These are phyloP conservation scores for Wallacemonas sp. DNA, from an alignment of 208 protist species.

Conservation along the genomic window DNA sequence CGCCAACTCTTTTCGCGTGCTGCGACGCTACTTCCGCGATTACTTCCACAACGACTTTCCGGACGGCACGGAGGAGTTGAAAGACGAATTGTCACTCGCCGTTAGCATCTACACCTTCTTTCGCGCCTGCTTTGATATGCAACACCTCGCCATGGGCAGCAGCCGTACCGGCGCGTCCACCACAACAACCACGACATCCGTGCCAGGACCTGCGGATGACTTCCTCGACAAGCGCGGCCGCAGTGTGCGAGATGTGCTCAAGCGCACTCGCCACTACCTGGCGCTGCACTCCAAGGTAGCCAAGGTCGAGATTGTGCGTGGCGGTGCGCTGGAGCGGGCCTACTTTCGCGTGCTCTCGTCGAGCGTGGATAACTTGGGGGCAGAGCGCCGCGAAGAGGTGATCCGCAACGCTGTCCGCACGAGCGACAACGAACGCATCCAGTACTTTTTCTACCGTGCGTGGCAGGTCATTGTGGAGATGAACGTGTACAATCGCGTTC, in stretches of 20 bases:
- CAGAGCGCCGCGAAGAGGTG: conserved; percentile 24
- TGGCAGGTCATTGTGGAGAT: conserved; percentile 56
- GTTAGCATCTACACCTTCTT: conserved; percentile 72
- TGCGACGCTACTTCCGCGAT: conserved; percentile 41
- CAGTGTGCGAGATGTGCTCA: conserved; percentile 47
- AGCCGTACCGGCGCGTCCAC: no score
- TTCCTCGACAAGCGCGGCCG: conserved; percentile 51
- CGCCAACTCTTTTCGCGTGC: conserved; percentile 11
- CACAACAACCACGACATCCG: conserved; percentile 1
- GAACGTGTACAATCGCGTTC: conserved; percentile 42
- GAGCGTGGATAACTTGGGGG: conserved; percentile 40
- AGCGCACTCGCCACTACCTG: conserved; percentile 34
- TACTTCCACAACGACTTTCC: conserved; percentile 37
- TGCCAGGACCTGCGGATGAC: conserved; percentile 25
- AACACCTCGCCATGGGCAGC: conserved; percentile 25
- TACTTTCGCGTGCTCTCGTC: conserved; percentile 62
- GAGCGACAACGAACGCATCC: conserved; percentile 60
- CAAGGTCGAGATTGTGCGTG: conserved; percentile 62
- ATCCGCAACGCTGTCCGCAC: conserved; percentile 46
- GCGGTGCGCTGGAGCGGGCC: conserved; percentile 56
- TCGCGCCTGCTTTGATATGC: conserved; percentile 55
- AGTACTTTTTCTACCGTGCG: conserved; percentile 48
- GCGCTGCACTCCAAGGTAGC: conserved; percentile 44
- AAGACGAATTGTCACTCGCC: conserved; percentile 50
- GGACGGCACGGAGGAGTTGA: conserved; percentile 38